A percentile compares a stretch with the other conserved stretches of the same genome.
Conservation (phyloP, 768 basidiomycete species). For the Lactarius sp. region DNA sequence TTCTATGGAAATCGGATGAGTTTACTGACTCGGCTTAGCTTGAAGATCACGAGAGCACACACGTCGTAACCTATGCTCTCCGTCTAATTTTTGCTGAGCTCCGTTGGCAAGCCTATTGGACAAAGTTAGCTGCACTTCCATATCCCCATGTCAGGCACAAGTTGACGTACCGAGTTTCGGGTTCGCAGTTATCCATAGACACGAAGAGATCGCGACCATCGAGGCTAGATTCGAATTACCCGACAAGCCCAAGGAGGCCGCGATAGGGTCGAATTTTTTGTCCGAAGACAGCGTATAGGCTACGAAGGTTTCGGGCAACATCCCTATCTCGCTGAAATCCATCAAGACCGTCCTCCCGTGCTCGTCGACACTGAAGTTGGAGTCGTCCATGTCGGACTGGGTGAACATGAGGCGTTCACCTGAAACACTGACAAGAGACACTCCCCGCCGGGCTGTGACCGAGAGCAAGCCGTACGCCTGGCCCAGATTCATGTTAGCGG, state of each 20-base stretch:
- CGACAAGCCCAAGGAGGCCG: background rate
- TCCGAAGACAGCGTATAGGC: slow-evolving; percentile 9
- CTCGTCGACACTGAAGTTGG: slow-evolving; percentile 32
- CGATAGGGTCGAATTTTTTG: background rate
- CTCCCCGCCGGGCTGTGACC: background rate
- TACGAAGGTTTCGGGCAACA: slow-evolving; percentile 29
- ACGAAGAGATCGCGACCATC: background rate
- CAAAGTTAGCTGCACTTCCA: no score
- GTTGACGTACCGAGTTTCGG: slow-evolving; percentile 1
- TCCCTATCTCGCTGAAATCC: slow-evolving; percentile 29
- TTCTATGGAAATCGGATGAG: no score
- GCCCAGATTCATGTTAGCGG: background rate
- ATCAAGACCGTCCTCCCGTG: slow-evolving; percentile 29
- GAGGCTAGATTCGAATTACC: background rate
- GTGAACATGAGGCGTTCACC: slow-evolving; percentile 30
- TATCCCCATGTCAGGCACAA: background rate
- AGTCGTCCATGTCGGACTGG: slow-evolving; percentile 31
- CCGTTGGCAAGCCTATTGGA: no score
- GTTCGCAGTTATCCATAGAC: background rate
- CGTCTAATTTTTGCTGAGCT: no score
- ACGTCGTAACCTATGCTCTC: no score
- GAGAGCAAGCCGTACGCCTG: background rate
- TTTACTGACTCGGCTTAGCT: no score
- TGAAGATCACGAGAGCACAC: no score
- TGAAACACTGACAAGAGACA: slow-evolving; percentile 7